phyloP scores from a whole-genome alignment of 306 rosid species.

The Vicia villosa region DNA sequence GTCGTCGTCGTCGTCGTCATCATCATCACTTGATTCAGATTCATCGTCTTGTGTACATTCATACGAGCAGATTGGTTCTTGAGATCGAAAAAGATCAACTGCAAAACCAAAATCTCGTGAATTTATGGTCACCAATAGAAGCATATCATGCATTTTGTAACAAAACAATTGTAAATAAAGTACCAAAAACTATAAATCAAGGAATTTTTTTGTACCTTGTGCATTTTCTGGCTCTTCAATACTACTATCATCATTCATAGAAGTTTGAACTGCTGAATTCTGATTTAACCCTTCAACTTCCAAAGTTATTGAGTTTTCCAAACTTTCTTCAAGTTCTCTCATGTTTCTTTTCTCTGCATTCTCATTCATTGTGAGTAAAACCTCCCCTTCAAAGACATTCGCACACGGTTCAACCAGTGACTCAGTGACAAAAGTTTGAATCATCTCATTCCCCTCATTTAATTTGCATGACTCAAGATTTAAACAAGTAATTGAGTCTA shows the following conservation, averaged over 20 bases:
- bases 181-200: constrained; percentile 21
- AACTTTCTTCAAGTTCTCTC: constrained; percentile 42
- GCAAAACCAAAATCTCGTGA: constrained; percentile 25
- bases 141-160: not conserved
- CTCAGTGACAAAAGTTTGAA: constrained; percentile 10
- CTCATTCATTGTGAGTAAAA: constrained; percentile 14
- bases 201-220: constrained; percentile 51
- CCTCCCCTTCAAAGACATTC: constrained; percentile 28
- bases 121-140: constrained; percentile 20
- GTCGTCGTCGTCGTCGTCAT: constrained; percentile 28
- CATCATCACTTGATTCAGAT: constrained; percentile 45
- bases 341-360: constrained; percentile 34
- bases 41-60: constrained; percentile 45
- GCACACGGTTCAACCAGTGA: constrained; percentile 31
- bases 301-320: constrained; percentile 26
- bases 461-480: constrained; percentile 33
- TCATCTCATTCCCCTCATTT: constrained; percentile 32
- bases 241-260: constrained; percentile 29
- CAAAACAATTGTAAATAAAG: not conserved
- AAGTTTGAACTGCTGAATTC: constrained; percentile 31
- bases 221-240: constrained; percentile 37
- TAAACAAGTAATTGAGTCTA: constrained; percentile 55
- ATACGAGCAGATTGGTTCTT: constrained; percentile 31
- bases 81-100: constrained; percentile 40
- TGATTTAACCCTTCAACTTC: constrained; percentile 37